Base-by-base conservation (phyloP, 1,284 basidiomycete genomes). In the Bjerkandera adusta region DNA sequence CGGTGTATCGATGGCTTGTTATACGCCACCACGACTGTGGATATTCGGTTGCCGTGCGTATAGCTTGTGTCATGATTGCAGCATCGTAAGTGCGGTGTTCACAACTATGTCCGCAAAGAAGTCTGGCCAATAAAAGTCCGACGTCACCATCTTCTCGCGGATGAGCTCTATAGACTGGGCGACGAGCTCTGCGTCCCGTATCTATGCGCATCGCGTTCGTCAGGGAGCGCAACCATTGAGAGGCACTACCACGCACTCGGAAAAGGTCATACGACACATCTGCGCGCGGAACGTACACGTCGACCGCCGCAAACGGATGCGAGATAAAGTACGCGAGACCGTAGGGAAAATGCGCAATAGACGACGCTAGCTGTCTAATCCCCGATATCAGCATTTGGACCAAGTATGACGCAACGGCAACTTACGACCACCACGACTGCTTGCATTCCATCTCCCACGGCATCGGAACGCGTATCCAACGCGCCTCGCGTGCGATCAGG, bases 201-300 rank as follows among this genome's bases (percentile, higher is more conserved):
- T 54, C 62, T 64, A 41, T 20, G 3, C 11, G 18, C 12, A 39
- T 18, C 11, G 20, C 1, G 39, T 36, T 10, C 8, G 26, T n/a
- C 20, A 24, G 24, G 29, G 2, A 15, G 30, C 25, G 5, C 5
- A 26, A 27, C 30, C 7, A 3, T n/a, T 27, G 47, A 1, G 3
- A 7, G 25, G 25, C 25, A 10, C 32, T 13, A 4, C 36, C 2
- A 54, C 62, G 22, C 43, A 64, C 62, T n/a, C 68, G 64, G 55
- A 75, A 75, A 22, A 67, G 52, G 38, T 68, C 66, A 42, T 73
- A 75, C 6, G 66, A 69, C 24, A 74, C 61, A 41, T 76, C 70
- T 4, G 60, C 53, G 5, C 67, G 63, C 7, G 63, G 51, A 18
- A 68, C 56, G 49, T 69, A 65, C 2, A 76, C 44, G 46, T 75